phyloP scores from a whole-genome alignment of 768 basidiomycete genomes.

The Mycena latifolia region DNA sequence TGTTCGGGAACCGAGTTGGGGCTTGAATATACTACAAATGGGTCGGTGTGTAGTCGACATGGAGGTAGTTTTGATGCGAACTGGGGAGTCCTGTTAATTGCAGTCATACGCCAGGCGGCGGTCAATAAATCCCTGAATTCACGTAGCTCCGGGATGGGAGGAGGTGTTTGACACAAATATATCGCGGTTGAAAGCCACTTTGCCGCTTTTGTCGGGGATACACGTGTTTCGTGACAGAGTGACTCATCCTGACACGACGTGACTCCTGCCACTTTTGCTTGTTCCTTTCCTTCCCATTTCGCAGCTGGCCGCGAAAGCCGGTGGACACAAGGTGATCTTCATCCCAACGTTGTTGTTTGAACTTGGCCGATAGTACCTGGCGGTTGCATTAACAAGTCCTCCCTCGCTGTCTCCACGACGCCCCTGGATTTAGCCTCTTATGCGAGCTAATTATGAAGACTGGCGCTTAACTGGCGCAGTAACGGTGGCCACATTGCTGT shows the following conservation, averaged over 20 bases:
- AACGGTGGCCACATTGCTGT: constrained; percentile 14
- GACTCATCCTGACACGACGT: neutral
- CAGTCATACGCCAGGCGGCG: constrained; percentile 19
- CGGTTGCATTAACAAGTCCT: neutral
- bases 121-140: neutral
- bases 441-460: constrained; percentile 10
- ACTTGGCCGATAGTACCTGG: neutral
- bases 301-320: neutral
- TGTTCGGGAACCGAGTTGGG: neutral
- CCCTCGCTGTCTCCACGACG: neutral
- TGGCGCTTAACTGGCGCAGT: neutral
- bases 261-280: neutral
- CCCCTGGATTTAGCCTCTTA: constrained; percentile 13
- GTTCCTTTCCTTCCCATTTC: neutral
- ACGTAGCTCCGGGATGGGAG: neutral
- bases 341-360: neutral
- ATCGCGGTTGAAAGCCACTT: neutral
- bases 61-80: neutral
- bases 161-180: neutral
- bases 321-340: neutral
- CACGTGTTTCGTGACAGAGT: constrained; percentile 16
- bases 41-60: neutral
- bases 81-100: neutral
- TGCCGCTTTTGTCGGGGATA: constrained; percentile 3
- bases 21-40: neutral